Evolutionary conservation across 1,284 basidiomycete species (phyloP).

Genomic region (Tausonia pullulans): DNA sequence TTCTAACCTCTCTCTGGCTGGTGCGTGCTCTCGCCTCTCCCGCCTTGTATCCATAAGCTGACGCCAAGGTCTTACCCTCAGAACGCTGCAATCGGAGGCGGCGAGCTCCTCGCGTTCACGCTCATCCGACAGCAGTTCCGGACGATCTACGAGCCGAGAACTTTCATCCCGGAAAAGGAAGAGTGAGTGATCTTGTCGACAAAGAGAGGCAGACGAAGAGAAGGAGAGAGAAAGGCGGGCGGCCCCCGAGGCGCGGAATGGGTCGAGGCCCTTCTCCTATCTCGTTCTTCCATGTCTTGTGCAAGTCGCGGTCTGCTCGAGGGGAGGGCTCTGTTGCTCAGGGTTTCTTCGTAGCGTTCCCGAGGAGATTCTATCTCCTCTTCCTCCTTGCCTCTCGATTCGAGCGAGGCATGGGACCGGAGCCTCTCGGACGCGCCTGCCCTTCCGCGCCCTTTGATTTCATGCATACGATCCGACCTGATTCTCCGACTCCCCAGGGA

Average conservation of each 20-base stretch:
- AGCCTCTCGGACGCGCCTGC: neutral
- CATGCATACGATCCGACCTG: no score
- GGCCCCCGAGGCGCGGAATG: no score
- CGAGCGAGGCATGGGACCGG: no score
- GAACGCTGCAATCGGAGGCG: slow-evolving; percentile 37
- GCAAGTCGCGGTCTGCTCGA: no score
- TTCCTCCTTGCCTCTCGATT: no score
- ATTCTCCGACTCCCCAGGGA: slow-evolving; percentile 36
- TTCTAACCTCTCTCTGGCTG: no score
- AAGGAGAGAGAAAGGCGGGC: no score
- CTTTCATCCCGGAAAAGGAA: slow-evolving; percentile 40
- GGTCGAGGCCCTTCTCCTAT: neutral
- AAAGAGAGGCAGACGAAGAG: no score
- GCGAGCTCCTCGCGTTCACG: slow-evolving; percentile 57
- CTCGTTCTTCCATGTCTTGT: neutral
- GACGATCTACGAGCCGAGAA: slow-evolving; percentile 58
- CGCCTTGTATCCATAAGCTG: slow-evolving; percentile 13
- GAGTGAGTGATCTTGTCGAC: slow-evolving; percentile 25
- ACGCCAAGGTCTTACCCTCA: slow-evolving; percentile 24
- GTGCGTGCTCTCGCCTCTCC: neutral
- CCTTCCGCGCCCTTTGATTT: no score
- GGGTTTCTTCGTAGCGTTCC: neutral
- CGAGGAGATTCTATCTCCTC: neutral
- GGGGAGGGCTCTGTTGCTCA: neutral
- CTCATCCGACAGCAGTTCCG: slow-evolving; percentile 36